These are phyloP conservation scores for Globisporangium splendens DNA, from an alignment of 352 stramenopile species.

Conservation along the genomic window DNA sequence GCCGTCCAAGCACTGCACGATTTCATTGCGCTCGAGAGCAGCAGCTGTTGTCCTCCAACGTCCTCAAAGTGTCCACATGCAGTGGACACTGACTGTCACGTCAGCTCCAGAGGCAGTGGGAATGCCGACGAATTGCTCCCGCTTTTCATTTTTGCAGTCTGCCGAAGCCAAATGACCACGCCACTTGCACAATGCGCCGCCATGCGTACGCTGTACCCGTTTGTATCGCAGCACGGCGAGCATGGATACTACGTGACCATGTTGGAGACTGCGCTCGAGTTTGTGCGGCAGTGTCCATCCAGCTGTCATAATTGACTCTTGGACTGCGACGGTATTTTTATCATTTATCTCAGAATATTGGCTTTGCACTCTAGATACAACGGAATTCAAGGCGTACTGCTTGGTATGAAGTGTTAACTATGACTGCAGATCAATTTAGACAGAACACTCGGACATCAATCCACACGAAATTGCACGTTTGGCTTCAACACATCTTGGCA, in stretches of 20 bases:
- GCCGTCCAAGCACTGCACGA: constrained; percentile 28
- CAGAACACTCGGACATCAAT: too few species aligned
- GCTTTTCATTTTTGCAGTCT: constrained; percentile 37
- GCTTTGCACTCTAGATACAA: too few species aligned
- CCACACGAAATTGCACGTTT: too few species aligned
- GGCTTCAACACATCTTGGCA: too few species aligned
- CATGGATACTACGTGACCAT: constrained; percentile 44
- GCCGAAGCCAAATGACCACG: constrained; percentile 17
- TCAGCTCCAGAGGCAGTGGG: neutral
- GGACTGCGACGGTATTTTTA: too few species aligned
- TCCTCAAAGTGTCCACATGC: too few species aligned
- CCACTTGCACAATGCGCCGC: constrained; percentile 20
- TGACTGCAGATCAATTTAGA: too few species aligned
- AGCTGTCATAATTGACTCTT: too few species aligned
- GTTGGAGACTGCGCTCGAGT: constrained; percentile 37
- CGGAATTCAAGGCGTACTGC: too few species aligned
- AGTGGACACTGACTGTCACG: neutral
- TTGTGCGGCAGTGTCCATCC: constrained; percentile 7
- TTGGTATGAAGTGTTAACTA: too few species aligned
- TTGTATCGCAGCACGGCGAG: constrained; percentile 31
- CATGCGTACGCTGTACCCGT: constrained; percentile 25
- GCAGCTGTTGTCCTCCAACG: too few species aligned
- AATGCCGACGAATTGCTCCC: constrained; percentile 35
- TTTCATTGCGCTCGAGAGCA: constrained; percentile 15
- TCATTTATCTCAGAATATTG: too few species aligned